Evolutionary conservation across 805 yeast genomes (phyloP), one percentile per base, ranked within the genome.

Genomic region (Teunomyces gatunensis): DNA sequence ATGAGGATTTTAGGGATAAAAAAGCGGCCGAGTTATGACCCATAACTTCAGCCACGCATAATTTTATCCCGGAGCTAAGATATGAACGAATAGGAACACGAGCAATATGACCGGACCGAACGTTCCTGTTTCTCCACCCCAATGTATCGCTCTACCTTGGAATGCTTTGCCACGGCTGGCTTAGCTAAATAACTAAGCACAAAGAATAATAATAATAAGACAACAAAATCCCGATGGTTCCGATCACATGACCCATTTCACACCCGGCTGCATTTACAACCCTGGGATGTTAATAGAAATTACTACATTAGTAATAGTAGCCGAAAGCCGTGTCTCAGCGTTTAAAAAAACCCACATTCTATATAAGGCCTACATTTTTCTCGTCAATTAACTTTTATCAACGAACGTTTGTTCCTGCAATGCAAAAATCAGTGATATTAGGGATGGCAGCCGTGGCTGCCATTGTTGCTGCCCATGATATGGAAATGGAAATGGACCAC

Each of bases 191-290:
- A 32, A 21, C 25, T 5, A 6, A 32, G 34, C 15, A 4, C n/a
- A 30, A 32, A 13, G 10, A 32, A 32, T 30, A 30, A 30, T 30
- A 30, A 30, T n/a, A n/a, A n/a, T 5, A 7, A 32, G 17, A 10
- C 18, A 13, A 6, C 18, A 32, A 15, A 4, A 30, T 45, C 30
- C 54, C 54, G 54, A 46, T 17, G 23, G 34, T 48, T 48, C 54
- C 54, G 52, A 43, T 50, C 54, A 50, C 54, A 40, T 50, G 54
- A 48, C 40, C 37, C 5, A 4, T 9, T 12, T 9, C 11, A 5
- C 17, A 12, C 17, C 34, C 10, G 25, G 20, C 12, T 27, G 23
- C 43, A 18, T 18, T 3, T 18, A n/a, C 23, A 23, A 17, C 13
- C 34, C 40, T 20, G 29, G 13, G 27, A 37, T 21, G 29, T 23